Conservation (phyloP, 2,329 filamentous ascomycete genomes). For the Chlorencoelia australis region DNA sequence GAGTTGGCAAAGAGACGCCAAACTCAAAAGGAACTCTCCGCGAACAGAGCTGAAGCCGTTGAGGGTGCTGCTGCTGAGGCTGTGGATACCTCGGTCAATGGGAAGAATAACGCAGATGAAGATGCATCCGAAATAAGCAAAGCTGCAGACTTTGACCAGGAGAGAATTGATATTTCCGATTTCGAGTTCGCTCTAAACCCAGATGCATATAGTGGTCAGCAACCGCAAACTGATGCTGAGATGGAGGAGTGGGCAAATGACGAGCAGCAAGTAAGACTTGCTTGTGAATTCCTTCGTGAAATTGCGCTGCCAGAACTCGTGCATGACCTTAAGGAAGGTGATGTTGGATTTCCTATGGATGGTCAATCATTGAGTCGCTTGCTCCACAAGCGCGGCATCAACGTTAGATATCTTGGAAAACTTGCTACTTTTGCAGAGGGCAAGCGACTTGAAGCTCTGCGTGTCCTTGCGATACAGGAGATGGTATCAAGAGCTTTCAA, state of each 20-base stretch:
- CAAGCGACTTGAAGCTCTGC: slow-evolving; percentile 65
- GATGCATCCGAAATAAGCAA: slow-evolving; percentile 21
- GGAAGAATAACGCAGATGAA: slow-evolving; percentile 27
- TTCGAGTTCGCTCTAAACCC: slow-evolving; percentile 89
- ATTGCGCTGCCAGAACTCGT: slow-evolving; percentile 78
- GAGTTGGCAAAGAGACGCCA: slow-evolving; percentile 58
- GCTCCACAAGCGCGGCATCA: slow-evolving; percentile 94
- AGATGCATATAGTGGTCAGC: slow-evolving; percentile 88
- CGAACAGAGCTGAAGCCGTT: slow-evolving; percentile 9
- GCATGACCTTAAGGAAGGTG: slow-evolving; percentile 79
- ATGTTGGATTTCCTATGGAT: slow-evolving; percentile 97
- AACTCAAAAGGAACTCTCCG: slow-evolving; percentile 27
- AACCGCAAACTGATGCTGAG: slow-evolving; percentile 81
- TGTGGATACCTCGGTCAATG: slow-evolving; percentile 15
- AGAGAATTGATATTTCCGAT: slow-evolving; percentile 73
- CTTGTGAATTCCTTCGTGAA: slow-evolving; percentile 66
- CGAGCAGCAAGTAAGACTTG: slow-evolving; percentile 78
- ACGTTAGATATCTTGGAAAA: slow-evolving; percentile 88
- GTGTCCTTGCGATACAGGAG: slow-evolving; percentile 71
- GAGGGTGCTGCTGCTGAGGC: not conserved
- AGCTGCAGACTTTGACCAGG: slow-evolving; percentile 29
- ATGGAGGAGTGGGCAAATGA: slow-evolving; percentile 75
- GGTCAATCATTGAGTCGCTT: slow-evolving; percentile 82
- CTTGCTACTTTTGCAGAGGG: slow-evolving; percentile 63
- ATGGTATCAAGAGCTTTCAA: slow-evolving; percentile 96